These are phyloP conservation scores for Podila epicladia DNA, from an alignment of 192 early-diverging fungal species.

Conservation along the genomic window DNA sequence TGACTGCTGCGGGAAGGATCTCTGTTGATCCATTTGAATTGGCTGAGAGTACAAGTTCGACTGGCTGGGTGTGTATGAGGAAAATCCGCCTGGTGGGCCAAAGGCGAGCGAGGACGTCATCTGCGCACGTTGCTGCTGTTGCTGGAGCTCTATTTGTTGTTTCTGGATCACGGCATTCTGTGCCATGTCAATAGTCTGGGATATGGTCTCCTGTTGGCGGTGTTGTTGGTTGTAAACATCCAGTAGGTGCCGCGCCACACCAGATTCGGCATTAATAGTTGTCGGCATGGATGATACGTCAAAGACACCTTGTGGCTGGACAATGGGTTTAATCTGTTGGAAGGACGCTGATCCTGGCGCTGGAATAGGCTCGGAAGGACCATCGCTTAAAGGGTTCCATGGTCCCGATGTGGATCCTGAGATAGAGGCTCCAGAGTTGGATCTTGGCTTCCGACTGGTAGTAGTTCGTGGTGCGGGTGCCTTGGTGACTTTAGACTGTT, in stretches of 20 bases:
- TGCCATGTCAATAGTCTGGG: constrained; percentile 20
- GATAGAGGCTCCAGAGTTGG: not conserved
- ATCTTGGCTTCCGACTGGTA: not conserved
- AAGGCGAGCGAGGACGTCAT: constrained; percentile 31
- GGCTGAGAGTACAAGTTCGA: not conserved
- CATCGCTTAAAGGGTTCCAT: too few relatives aligned
- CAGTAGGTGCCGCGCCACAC: constrained; percentile 23
- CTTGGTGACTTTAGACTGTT: constrained; percentile 19
- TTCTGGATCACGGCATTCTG: constrained; percentile 35
- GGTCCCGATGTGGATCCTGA: not conserved
- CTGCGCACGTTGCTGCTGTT: constrained; percentile 22
- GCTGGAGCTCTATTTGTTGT: constrained; percentile 30
- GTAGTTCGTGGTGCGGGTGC: not conserved
- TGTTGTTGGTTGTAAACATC: constrained; percentile 32
- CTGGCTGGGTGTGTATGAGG: not conserved
- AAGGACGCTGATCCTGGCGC: too few relatives aligned
- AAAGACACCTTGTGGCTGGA: too few relatives aligned
- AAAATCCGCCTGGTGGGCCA: constrained; percentile 16
- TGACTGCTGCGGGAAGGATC: not conserved
- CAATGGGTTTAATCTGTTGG: not conserved
- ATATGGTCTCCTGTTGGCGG: constrained; percentile 21
- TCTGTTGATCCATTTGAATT: not conserved
- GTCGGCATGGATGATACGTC: too few relatives aligned
- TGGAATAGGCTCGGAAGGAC: too few relatives aligned
- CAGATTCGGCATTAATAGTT: constrained; percentile 4